These are phyloP conservation scores for Metschnikowia picachoensis DNA, from an alignment of 805 yeast species.

Conservation along the genomic window DNA sequence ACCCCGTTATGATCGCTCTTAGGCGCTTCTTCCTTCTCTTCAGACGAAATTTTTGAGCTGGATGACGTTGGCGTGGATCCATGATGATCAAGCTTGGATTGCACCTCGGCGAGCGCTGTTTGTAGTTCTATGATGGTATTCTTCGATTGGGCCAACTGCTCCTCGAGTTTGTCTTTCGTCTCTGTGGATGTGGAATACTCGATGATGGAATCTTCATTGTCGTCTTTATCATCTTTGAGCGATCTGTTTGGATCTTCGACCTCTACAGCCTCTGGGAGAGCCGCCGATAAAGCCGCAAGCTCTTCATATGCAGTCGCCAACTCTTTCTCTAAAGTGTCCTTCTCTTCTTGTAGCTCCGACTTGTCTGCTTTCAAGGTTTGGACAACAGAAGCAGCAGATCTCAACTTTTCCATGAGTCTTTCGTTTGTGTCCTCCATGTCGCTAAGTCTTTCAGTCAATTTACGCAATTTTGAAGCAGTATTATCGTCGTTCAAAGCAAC, in stretches of 20 bases:
- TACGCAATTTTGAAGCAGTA: conserved; percentile 17
- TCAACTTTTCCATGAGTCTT: conserved; percentile 39
- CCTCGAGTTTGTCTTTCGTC: conserved; percentile 2
- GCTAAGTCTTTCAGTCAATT: conserved; percentile 8
- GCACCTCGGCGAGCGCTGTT: not conserved
- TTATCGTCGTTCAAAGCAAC: conserved; percentile 7
- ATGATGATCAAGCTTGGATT: not conserved
- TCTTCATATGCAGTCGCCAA: conserved; percentile 15
- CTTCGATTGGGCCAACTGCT: not conserved
- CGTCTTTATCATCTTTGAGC: not conserved
- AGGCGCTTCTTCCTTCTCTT: too few species aligned
- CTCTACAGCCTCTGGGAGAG: conserved; percentile 10
- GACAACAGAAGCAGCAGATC: conserved; percentile 36
- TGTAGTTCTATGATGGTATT: conserved; percentile 4
- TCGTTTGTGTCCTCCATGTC: conserved; percentile 27
- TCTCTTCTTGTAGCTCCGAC: conserved; percentile 2
- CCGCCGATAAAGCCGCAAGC: conserved; percentile 7
- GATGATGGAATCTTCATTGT: too few species aligned
- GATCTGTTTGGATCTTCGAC: not conserved
- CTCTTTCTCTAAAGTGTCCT: conserved; percentile 9
- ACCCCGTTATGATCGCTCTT: too few species aligned
- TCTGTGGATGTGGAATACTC: not conserved
- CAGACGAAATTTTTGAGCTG: too few species aligned
- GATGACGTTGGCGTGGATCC: too few species aligned
- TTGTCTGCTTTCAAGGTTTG: conserved; percentile 27